Evolutionary conservation across 768 basidiomycete genomes (phyloP).

Genomic region (Rickenella mellea): DNA sequence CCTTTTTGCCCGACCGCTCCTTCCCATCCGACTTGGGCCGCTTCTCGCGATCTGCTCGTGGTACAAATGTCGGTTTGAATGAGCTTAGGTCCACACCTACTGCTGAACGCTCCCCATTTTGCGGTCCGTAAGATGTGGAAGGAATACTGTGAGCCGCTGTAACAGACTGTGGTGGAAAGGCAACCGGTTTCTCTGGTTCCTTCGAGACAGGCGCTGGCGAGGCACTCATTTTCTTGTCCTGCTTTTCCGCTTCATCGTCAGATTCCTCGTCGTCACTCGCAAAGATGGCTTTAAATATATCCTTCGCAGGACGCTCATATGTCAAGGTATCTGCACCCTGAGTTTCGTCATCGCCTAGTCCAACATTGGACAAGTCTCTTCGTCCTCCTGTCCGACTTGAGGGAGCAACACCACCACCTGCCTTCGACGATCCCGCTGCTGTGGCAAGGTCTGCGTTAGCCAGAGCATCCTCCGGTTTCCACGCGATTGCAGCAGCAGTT

Average conservation of each 20-base stretch:
- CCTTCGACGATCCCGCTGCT: neutral
- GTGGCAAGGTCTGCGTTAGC: slow-evolving; percentile 4
- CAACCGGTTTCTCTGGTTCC: neutral
- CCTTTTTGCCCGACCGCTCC: slow-evolving; percentile 34
- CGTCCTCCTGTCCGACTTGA: slow-evolving; percentile 21
- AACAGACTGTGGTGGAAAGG: slow-evolving; percentile 4
- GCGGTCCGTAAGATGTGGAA: neutral
- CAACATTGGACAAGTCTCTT: slow-evolving; percentile 72
- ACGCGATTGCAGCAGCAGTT: slow-evolving; percentile 8
- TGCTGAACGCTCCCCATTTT: neutral
- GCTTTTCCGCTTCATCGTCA: slow-evolving; percentile 43
- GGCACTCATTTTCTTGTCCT: too few species aligned
- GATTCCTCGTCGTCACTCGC: slow-evolving; percentile 89
- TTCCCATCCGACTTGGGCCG: slow-evolving; percentile 32
- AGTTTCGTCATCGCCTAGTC: slow-evolving; percentile 84
- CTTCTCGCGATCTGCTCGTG: slow-evolving; percentile 30
- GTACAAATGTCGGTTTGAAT: slow-evolving; percentile 86
- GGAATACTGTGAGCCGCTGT: slow-evolving; percentile 2
- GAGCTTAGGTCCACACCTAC: slow-evolving; percentile 46
- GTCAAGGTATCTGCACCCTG: slow-evolving; percentile 85
- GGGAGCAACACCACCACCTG: slow-evolving; percentile 9
- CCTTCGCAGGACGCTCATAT: slow-evolving; percentile 80
- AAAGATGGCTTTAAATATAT: slow-evolving; percentile 97
- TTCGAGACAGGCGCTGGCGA: slow-evolving; percentile 1
- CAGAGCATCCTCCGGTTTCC: slow-evolving; percentile 12